Base-by-base conservation (phyloP, 352 stramenopile genomes). In the Globisporangium recalcitrans region DNA sequence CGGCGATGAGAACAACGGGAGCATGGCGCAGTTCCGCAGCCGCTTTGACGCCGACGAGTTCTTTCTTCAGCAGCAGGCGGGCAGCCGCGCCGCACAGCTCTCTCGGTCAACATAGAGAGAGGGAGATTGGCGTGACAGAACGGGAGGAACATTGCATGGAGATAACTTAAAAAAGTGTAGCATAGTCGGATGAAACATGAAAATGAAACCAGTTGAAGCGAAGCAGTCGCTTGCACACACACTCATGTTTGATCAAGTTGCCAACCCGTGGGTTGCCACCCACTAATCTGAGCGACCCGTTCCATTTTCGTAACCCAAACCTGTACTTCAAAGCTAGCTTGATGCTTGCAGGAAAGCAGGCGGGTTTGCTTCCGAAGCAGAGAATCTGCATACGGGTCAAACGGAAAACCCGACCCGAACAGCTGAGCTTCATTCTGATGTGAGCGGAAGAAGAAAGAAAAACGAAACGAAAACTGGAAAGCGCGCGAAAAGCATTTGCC, bases 1-100 rank as follows among this genome's bases (percentile, higher is more conserved):
- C 48, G n/a, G n/a, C n/a, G 69, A 52, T 21, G 38, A 46, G 38
- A 46, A 46, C 19, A 59, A 72, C 32, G 71, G 64, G 19, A 68
- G 62, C 21, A 49, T 64, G 22, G 27, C 36, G 36, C 59, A 47
- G 38, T 56, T 77, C 40, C 63, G 71, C 22, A 44, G n/a, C 1
- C 67, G 72, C 16, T 42, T 65, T 21, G 58, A 46, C 16, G 24
- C 52, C 22, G 29, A 52, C 22, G 47, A 61, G 32, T 63, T 64
- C 24, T 64, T 64, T 13, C n/a, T 32, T 13, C 44, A 26, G 22
- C 47, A 64, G 19, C 48, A 26, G 29, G 6, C 22, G 5, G 19
- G 42, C 9, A 27, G 54, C 42, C 56, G 46, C 26, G 36, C 58
- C 22, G 19, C 44, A 19, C 58, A 64, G 11, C 21, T 64, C 47